Conservation (phyloP, 192 early-diverging fungal species). For the Thamnidium elegans region DNA sequence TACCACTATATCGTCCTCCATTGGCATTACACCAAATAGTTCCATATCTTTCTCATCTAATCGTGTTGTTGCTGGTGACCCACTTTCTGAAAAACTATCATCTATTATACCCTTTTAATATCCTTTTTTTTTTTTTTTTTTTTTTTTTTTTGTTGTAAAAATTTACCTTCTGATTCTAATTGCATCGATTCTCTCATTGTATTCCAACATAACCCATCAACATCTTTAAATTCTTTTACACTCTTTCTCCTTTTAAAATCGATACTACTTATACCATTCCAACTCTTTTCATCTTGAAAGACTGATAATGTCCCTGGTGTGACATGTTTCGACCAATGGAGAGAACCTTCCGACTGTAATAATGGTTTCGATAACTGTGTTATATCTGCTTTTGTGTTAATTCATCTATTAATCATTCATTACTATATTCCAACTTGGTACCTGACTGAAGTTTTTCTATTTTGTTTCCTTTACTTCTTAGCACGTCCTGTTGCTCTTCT, state of each 20-base stretch:
- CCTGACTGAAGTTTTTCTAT: constrained; percentile 36
- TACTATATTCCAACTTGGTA: neutral
- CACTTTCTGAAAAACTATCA: constrained; percentile 26
- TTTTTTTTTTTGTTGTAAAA: neutral
- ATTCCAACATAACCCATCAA: constrained; percentile 28
- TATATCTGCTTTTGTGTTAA: constrained; percentile 16
- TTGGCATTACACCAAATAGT: constrained; percentile 52
- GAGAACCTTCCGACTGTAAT: constrained; percentile 9
- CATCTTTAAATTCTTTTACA: constrained; percentile 31
- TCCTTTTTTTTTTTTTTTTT: constrained; percentile 16
- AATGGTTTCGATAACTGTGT: constrained; percentile 26
- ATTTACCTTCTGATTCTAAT: constrained; percentile 26
- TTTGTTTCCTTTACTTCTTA: constrained; percentile 26
- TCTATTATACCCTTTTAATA: constrained; percentile 17
- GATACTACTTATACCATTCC: constrained; percentile 37
- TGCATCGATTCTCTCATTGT: constrained; percentile 31
- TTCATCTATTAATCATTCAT: no score
- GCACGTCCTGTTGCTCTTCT: constrained; percentile 36
- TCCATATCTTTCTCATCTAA: constrained; percentile 46
- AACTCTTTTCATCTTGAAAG: constrained; percentile 47
- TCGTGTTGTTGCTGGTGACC: constrained; percentile 34
- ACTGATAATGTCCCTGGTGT: constrained; percentile 43
- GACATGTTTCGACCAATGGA: constrained; percentile 41
- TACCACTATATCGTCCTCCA: constrained; percentile 60
- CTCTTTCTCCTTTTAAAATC: constrained; percentile 22